Conservation (phyloP, 1,284 basidiomycete genomes). For the Trichosporon sp. region DNA sequence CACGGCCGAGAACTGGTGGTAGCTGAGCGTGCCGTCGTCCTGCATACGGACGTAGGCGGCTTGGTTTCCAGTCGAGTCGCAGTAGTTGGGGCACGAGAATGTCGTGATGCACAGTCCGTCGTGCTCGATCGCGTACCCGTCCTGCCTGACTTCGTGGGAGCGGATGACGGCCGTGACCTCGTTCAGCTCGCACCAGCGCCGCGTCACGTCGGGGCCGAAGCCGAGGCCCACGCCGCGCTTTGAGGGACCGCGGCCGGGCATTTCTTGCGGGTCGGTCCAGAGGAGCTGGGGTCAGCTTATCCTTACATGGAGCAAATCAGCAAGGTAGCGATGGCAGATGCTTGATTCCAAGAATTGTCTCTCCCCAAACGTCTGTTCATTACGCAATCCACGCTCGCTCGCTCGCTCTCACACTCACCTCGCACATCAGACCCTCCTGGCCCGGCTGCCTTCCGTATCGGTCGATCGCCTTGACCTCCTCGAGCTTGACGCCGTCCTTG, state of each 20-base stretch:
- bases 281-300: constrained; percentile 55
- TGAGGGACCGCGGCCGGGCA: constrained; percentile 86
- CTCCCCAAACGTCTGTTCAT: too few relatives aligned
- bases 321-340: too few relatives aligned
- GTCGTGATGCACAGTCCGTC: constrained; percentile 51
- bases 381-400: background rate
- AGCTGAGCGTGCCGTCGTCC: constrained; percentile 65
- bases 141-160: constrained; percentile 93
- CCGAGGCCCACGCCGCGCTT: constrained; percentile 95
- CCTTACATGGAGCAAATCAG: too few relatives aligned
- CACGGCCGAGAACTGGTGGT: constrained; percentile 76
- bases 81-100: constrained; percentile 49
- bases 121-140: constrained; percentile 56
- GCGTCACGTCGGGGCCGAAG: constrained; percentile 90
- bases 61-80: constrained; percentile 50
- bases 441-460: constrained; percentile 87
- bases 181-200: constrained; percentile 81
- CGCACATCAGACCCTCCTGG: constrained; percentile 90
- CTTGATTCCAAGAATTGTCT: too few relatives aligned
- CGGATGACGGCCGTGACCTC: constrained; percentile 83
- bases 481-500: constrained; percentile 85
- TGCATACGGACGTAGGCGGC: constrained; percentile 67
- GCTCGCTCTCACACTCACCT: constrained; percentile 32
- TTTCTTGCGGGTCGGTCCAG: constrained; percentile 93
- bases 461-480: constrained; percentile 82